Evolutionary conservation across 1,284 basidiomycete species (phyloP).

Genomic region (Coriolopsis trogii): DNA sequence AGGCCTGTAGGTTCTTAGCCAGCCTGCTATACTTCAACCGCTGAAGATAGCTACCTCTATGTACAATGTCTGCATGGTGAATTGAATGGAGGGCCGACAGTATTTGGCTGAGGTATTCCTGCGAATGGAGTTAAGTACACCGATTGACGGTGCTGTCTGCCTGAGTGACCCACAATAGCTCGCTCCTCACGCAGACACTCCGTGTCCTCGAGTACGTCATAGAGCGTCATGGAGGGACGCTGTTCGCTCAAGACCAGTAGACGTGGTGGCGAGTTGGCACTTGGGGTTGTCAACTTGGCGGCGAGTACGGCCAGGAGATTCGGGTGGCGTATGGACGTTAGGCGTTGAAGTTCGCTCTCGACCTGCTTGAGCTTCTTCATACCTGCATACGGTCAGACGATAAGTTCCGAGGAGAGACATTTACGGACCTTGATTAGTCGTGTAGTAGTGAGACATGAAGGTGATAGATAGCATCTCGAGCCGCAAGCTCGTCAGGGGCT

Average conservation of each 20-base stretch:
- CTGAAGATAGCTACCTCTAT: slow-evolving; percentile 48
- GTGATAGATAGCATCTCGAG: slow-evolving; percentile 68
- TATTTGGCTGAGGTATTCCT: slow-evolving; percentile 76
- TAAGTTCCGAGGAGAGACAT: neutral
- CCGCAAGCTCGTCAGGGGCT: slow-evolving; percentile 53
- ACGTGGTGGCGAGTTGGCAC: slow-evolving; percentile 49
- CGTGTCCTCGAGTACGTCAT: slow-evolving; percentile 71
- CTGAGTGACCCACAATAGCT: slow-evolving; percentile 48
- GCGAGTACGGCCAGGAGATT: slow-evolving; percentile 67
- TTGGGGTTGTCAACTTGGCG: slow-evolving; percentile 59
- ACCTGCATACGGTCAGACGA: slow-evolving; percentile 33
- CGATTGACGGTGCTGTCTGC: neutral
- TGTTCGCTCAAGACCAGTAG: slow-evolving; percentile 69
- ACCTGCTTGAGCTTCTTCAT: slow-evolving; percentile 69
- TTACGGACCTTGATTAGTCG: slow-evolving; percentile 58
- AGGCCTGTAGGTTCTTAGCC: slow-evolving; percentile 51
- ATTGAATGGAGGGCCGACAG: slow-evolving; percentile 65
- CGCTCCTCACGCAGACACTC: slow-evolving; percentile 67
- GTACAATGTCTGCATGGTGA: slow-evolving; percentile 65
- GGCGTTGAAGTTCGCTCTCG: slow-evolving; percentile 63
- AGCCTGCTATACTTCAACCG: neutral
- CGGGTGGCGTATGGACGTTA: slow-evolving; percentile 58
- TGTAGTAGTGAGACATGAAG: slow-evolving; percentile 72
- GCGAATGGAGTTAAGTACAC: neutral
- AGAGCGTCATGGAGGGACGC: slow-evolving; percentile 60